Percentiles rank a stretch among this genome's conserved stretches.
Evolutionary conservation across 257 asterid species (phyloP).

Genomic region (Ophiorrhiza pumila): DNA sequence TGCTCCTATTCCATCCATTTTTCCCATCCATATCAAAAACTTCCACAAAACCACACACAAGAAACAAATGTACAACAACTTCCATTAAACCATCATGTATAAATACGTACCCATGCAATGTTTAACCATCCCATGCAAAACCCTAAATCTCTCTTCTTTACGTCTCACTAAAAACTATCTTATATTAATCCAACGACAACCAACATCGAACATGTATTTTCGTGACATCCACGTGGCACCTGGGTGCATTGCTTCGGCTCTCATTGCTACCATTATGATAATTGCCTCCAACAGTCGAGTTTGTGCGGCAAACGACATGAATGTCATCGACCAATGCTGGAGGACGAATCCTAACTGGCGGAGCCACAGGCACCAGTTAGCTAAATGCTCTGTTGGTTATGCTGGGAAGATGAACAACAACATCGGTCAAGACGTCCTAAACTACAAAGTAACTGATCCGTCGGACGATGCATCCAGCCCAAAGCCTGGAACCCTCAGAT

Average conservation of each 20-base stretch:
- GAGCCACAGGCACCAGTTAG: constrained; percentile 51
- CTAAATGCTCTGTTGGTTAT: constrained; percentile 66
- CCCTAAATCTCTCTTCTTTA: not conserved
- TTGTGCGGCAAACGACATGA: constrained; percentile 33
- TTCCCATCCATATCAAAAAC: not conserved
- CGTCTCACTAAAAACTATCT: not conserved
- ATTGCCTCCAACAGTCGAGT: not conserved
- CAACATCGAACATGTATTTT: not conserved
- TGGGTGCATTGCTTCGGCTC: not conserved
- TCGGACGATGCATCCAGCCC: constrained; percentile 63
- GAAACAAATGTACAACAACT: constrained; percentile 4
- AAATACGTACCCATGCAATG: constrained; percentile 2
- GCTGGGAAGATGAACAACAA: constrained; percentile 68
- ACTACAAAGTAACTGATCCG: constrained; percentile 53
- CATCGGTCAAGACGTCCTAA: constrained; percentile 32
- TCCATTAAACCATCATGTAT: not conserved
- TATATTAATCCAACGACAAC: not conserved
- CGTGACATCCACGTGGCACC: not conserved
- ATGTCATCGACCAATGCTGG: constrained; percentile 73
- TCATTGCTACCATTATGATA: not conserved
- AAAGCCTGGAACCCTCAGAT: constrained; percentile 64
- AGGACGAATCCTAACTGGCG: constrained; percentile 53
- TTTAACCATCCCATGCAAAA: constrained; percentile 12
- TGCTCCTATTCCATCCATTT: not conserved
- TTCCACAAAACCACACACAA: constrained; percentile 4